Percentiles rank a stretch among this genome's conserved stretches.
These are phyloP conservation scores for Wallemia mellicola DNA, from an alignment of 1,284 basidiomycete species.

Conservation along the genomic window DNA sequence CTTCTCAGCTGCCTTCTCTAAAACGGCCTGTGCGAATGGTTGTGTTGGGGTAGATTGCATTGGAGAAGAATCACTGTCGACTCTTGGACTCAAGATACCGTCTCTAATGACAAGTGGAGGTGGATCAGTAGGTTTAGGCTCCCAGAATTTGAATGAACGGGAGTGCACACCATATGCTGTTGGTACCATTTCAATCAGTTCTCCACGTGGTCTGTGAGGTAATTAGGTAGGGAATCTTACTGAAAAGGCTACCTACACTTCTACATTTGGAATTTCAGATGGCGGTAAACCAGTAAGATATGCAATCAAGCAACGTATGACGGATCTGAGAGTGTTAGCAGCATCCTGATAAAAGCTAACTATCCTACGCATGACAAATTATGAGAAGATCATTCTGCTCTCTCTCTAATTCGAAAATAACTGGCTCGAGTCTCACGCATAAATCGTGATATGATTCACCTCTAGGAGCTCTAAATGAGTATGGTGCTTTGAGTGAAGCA, in stretches of 20 bases:
- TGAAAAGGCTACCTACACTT: conserved; percentile 22
- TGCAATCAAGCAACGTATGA: conserved; percentile 21
- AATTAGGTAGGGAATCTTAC: neutral
- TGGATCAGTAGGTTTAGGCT: neutral
- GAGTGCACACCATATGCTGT: conserved; percentile 14
- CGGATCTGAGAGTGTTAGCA: neutral
- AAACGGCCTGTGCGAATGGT: neutral
- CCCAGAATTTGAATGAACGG: conserved; percentile 1
- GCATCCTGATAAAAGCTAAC: neutral
- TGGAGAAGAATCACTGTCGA: neutral
- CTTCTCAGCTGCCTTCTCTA: neutral
- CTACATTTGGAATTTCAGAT: conserved; percentile 81
- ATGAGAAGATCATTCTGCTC: conserved; percentile 29
- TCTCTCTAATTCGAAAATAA: conserved; percentile 53
- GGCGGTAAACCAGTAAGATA: conserved; percentile 86
- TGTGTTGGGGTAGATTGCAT: neutral
- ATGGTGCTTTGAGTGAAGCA: conserved; percentile 69
- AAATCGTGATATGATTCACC: conserved; percentile 84
- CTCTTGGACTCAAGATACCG: neutral
- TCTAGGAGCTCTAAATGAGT: conserved; percentile 64
- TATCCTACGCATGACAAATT: neutral
- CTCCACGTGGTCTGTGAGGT: conserved; percentile 6
- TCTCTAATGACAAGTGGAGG: neutral
- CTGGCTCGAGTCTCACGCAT: conserved; percentile 45
- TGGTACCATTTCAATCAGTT: conserved; percentile 12